phyloP scores from a whole-genome alignment of 345 rosid genomes.

The Trapa incisa region DNA sequence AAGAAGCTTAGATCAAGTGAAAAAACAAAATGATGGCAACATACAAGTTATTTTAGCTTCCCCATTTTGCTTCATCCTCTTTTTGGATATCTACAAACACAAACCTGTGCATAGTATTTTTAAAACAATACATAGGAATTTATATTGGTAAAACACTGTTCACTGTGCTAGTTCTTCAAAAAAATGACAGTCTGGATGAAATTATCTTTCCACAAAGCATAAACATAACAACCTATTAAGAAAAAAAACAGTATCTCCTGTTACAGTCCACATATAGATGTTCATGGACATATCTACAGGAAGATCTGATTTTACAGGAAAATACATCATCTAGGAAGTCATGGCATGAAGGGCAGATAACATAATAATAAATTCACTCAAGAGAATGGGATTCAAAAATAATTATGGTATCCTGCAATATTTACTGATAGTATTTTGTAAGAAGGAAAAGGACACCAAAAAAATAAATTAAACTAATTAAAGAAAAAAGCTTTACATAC shows the following conservation, averaged over 20 bases:
- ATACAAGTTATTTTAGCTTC: not conserved
- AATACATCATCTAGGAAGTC: too few species aligned
- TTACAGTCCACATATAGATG: not conserved
- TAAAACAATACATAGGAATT: not conserved
- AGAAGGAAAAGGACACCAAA: not conserved
- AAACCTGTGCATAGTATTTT: not conserved
- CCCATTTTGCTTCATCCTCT: not conserved
- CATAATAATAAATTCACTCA: not conserved
- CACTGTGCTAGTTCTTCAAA: not conserved
- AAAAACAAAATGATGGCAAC: not conserved
- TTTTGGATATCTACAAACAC: not conserved
- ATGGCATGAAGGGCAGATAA: too few species aligned
- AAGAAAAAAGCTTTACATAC: conserved; percentile 34
- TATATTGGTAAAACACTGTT: not conserved
- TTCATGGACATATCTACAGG: not conserved
- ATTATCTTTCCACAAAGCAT: not conserved
- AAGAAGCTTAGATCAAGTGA: not conserved
- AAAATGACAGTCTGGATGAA: not conserved
- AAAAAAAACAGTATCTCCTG: not conserved
- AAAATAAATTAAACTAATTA: not conserved
- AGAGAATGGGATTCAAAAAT: not conserved
- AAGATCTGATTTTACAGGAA: not conserved
- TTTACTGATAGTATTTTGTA: not conserved
- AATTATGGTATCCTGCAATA: not conserved
- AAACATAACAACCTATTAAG: not conserved